Conservation (phyloP, 345 rosid genomes). For the Euphorbia tirucalli region DNA sequence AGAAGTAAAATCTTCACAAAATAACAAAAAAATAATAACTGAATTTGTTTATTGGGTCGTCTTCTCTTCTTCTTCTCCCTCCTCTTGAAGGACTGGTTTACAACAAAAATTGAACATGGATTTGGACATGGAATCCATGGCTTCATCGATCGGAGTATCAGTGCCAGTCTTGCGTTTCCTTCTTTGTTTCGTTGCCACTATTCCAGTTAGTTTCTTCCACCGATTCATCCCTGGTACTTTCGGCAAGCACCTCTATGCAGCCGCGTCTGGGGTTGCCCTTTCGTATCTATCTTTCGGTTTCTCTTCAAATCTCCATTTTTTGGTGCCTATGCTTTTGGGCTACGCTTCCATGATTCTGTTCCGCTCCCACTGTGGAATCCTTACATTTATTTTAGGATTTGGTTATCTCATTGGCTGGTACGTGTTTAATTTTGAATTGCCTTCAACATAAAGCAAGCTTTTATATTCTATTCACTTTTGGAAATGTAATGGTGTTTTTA, state of each 20-base stretch:
- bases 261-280: conserved; percentile 58
- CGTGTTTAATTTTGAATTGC: neutral
- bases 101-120: conserved; percentile 8
- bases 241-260: conserved; percentile 66
- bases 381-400: conserved; percentile 69
- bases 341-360: conserved; percentile 70
- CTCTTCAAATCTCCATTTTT: conserved; percentile 87
- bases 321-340: conserved; percentile 75
- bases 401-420: conserved; percentile 95
- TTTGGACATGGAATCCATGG: conserved; percentile 50
- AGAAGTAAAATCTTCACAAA: too few relatives aligned
- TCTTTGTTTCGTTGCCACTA: conserved; percentile 79
- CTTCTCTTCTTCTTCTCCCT: neutral
- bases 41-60: neutral
- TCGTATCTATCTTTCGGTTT: conserved; percentile 81
- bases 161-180: conserved; percentile 84
- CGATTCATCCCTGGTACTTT: conserved; percentile 61
- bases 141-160: conserved; percentile 74
- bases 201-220: conserved; percentile 68
- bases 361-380: conserved; percentile 63
- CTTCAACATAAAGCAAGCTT: neutral
- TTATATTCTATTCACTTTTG: neutral
- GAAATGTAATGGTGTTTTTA: too few relatives aligned
- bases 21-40: neutral
- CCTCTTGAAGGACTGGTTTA: neutral